These are phyloP conservation scores for Pichia sp. DNA, from an alignment of 1,139 yeast species.

Conservation along the genomic window DNA sequence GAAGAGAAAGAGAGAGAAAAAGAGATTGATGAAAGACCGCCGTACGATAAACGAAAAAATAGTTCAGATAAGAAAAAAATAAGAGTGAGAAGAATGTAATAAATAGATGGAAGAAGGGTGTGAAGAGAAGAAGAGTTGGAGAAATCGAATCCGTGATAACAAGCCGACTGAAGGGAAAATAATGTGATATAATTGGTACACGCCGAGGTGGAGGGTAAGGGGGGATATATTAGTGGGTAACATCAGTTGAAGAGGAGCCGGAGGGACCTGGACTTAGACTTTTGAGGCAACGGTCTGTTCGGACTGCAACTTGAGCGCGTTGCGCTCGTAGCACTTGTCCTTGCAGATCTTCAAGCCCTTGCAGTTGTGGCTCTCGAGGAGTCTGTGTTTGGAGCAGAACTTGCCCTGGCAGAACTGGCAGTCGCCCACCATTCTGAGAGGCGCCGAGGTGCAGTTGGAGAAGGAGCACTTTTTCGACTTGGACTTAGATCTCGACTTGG, in stretches of 20 bases:
- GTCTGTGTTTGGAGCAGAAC: slow-evolving; percentile 82
- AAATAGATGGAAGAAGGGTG: neutral
- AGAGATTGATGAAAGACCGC: neutral
- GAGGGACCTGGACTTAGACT: slow-evolving; percentile 28
- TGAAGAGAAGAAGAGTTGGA: neutral
- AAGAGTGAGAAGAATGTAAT: neutral
- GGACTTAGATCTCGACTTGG: slow-evolving; percentile 41
- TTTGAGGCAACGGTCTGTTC: slow-evolving; percentile 46
- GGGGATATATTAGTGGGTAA: neutral
- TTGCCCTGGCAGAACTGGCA: slow-evolving; percentile 84
- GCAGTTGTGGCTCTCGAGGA: slow-evolving; percentile 82
- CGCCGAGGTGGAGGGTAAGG: neutral
- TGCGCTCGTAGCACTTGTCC: slow-evolving; percentile 67
- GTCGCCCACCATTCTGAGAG: slow-evolving; percentile 82
- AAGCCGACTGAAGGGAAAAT: neutral
- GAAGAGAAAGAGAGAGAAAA: neutral
- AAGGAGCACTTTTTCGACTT: slow-evolving; percentile 59
- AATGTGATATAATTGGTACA: neutral
- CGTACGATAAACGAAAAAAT: neutral
- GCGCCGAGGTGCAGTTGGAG: slow-evolving; percentile 57
- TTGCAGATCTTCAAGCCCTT: slow-evolving; percentile 75
- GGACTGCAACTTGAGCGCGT: slow-evolving; percentile 42
- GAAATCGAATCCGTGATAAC: neutral
- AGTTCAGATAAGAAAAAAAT: neutral
- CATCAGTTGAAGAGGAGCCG: neutral